Evolutionary conservation across 2,329 filamentous ascomycete genomes (phyloP).

Genomic region (Chaetomiaceae sp.): DNA sequence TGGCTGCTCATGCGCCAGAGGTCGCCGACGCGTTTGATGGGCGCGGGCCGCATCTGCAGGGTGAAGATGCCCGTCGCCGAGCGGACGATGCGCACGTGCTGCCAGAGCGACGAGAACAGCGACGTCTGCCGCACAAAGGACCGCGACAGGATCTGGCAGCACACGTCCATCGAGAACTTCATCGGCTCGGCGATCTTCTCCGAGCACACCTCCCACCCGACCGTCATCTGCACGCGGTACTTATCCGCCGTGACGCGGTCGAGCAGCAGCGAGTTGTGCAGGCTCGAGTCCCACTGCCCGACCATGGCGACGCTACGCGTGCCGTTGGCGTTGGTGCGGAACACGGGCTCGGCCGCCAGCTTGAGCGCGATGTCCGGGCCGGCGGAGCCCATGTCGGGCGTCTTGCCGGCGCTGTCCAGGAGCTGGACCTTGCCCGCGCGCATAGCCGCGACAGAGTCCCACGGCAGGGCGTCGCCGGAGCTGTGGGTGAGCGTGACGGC

Average conservation of each 20-base stretch:
- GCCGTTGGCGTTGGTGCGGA: conserved; percentile 83
- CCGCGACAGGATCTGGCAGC: conserved; percentile 76
- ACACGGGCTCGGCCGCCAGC: conserved; percentile 67
- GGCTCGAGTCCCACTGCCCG: conserved; percentile 95
- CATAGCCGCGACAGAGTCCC: conserved; percentile 74
- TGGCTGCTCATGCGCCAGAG: conserved; percentile 95
- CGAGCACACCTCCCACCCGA: conserved; percentile 81
- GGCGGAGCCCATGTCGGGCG: conserved; percentile 67
- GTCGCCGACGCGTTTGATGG: conserved; percentile 85
- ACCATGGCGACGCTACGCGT: conserved; percentile 78
- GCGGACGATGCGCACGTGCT: conserved; percentile 76
- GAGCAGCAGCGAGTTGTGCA: conserved; percentile 87
- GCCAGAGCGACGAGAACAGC: conserved; percentile 82
- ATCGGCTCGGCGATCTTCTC: conserved; percentile 82
- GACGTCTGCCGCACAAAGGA: conserved; percentile 80
- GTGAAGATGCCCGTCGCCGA: conserved; percentile 84
- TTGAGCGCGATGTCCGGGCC: conserved; percentile 72
- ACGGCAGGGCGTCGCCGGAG: conserved; percentile 80
- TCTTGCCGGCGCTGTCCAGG: conserved; percentile 78
- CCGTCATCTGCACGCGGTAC: conserved; percentile 79
- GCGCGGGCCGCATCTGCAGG: conserved; percentile 75
- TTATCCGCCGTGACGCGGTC: conserved; percentile 90
- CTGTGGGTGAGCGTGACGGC: conserved; percentile 85
- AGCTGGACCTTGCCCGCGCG: conserved; percentile 77
- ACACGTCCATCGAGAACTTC: conserved; percentile 74